Percentiles rank a stretch among this genome's conserved stretches.
Evolutionary conservation across 129 eudicot genomes (phyloP).

Genomic region (Tagetes patula): DNA sequence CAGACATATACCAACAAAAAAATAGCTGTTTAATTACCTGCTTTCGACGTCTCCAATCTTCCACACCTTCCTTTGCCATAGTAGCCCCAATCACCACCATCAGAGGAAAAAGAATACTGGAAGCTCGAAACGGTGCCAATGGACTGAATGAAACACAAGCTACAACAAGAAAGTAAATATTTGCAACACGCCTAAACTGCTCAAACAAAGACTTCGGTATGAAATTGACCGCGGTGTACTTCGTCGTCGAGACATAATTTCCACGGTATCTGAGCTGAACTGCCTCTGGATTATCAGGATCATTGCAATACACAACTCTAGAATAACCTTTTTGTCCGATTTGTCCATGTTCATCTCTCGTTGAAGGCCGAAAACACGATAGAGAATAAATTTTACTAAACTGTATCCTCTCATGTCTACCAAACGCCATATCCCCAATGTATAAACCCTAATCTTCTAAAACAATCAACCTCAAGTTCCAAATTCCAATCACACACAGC

Average conservation of each 20-base stretch:
- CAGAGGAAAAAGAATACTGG: constrained; percentile 73
- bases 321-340: constrained; percentile 78
- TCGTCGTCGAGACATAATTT: constrained; percentile 91
- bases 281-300: constrained; percentile 67
- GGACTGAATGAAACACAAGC: constrained; percentile 93
- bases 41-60: constrained; percentile 89
- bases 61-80: constrained; percentile 88
- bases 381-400: constrained; percentile 74
- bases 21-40: constrained; percentile 50
- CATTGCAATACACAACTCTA: constrained; percentile 86
- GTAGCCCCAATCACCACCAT: constrained; percentile 82
- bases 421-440: constrained; percentile 38
- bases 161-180: constrained; percentile 80
- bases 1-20: neutral
- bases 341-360: constrained; percentile 64
- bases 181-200: constrained; percentile 97
- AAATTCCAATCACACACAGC: constrained; percentile 17
- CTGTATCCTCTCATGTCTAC: constrained; percentile 50
- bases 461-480: neutral
- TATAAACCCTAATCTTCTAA: constrained; percentile 23
- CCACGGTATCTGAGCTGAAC: constrained; percentile 52
- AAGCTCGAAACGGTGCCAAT: constrained; percentile 67
- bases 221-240: constrained; percentile 84
- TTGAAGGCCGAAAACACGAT: constrained; percentile 60
- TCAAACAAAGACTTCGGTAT: constrained; percentile 86